Evolutionary conservation across 225 moss, liverwort and hornwort species (phyloP), one percentile per base, ranked within the genome.

Genomic region (Sphagnum contortum): DNA sequence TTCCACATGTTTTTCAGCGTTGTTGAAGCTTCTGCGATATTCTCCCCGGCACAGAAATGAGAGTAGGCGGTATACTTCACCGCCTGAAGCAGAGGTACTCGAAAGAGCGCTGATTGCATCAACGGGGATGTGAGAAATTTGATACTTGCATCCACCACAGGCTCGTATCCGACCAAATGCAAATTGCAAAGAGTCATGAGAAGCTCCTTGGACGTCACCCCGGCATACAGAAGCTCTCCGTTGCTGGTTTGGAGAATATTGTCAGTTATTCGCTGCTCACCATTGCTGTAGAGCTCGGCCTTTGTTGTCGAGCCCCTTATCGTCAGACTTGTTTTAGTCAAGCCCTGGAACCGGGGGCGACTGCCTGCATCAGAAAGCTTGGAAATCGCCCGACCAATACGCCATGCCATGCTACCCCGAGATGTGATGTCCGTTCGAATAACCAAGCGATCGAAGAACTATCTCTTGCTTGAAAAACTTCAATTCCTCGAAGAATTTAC

Each of bases 11-110:
- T 81, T 56, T 72, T 80, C 69, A 98, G 71, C 9, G 90, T 87
- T 29, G 14, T 71, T 9, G 87, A 81, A 57, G 91, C 96, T 73
- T 92, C 92, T 14, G 69, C 79, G 5, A 80, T 73, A 68, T 89
- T 73, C 76, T 86, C 85, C 45, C 92, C 92, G 5, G 90, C 88
- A 74, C 92, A 92, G 67, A 98, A 98, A 64, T 98, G 92, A n/a
- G 81, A 83, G 67, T 81, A 92, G 3, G 83, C 80, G 56, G 96
- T 98, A 53, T 79, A 66, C 67, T 86, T 98, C 50, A 98, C 81
- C 12, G 87, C 66, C 59, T 81, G 67, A 62, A 86, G 73, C 48
- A 91, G 61, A 2, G 94, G 89, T 29, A 69, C 78, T 48, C 82
- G 78, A 12, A 89, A 56, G 2, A 88, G 52, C 13, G 75, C 72